Evolutionary conservation across 2,329 filamentous ascomycete species (phyloP), one percentile per base, ranked within the genome.

Genomic region (Colletotrichum costaricense): DNA sequence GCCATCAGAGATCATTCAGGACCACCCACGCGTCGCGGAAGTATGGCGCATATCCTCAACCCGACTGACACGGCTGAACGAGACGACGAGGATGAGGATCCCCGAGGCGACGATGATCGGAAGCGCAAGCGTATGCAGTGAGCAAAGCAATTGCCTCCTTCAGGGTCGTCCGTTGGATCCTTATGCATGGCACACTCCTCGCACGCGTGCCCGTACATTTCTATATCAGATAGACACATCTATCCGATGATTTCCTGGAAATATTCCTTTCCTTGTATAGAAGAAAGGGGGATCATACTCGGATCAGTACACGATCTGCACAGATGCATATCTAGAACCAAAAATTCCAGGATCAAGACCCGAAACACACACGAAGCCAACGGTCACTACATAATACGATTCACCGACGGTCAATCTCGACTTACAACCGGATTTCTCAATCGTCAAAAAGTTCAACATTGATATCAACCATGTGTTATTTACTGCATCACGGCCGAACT

Each of bases 31-130:
- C 82, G 89, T 58, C 82, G 89, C 63, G 88, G 89, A 28, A 91
- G 89, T 80, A 91, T 91, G 88, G 89, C 89, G 0, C 89, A 91
- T 73, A 91, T 91, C 22, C 82, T 91, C n/a, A 91, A 91, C 77
- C 89, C 89, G 1, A 88, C 88, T 28, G 88, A 89, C 65, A 89
- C 87, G 24, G 84, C 84, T 6, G 89, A 90, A 79, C 83, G 87
- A 49, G 86, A 88, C 6, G 87, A 89, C 33, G 89, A 90, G 69
- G 89, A 90, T 69, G 88, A 88, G 58, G 88, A 89, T 56, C 83
- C 83, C 0, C 82, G 88, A 38, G 88, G 87, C 26, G 88, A 91
- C 26, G 88, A 90, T 12, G 89, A 90, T 76, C 84, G 89, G 57
- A 93, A 93, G 80, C 86, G 91, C 70, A 92, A 92, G 81, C 86